These are phyloP conservation scores for Selenicereus undatus DNA, from an alignment of 148 eudicot genomes.

Conservation along the genomic window DNA sequence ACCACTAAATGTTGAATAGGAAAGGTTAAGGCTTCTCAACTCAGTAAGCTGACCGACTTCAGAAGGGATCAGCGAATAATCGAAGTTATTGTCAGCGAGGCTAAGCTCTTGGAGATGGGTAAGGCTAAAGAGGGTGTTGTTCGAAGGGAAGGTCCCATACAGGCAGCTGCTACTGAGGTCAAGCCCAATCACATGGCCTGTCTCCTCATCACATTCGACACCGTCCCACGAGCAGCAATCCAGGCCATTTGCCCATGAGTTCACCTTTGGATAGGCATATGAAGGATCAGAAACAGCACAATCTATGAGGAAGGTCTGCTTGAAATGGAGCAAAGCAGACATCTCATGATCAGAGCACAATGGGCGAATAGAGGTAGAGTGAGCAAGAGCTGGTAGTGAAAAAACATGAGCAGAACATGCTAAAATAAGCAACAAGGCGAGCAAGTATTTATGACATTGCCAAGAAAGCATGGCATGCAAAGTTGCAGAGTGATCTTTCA, in stretches of 20 bases:
- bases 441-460: not conserved
- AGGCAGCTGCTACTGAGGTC: constrained; percentile 33
- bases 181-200: constrained; percentile 32
- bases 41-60: not conserved
- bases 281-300: not conserved
- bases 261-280: constrained; percentile 6
- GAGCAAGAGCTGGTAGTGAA: not conserved
- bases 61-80: constrained; percentile 6
- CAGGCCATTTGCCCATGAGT: constrained; percentile 2
- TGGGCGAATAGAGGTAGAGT: not conserved
- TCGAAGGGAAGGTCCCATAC: constrained; percentile 14
- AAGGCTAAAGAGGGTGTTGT: constrained; percentile 23
- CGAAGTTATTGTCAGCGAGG: constrained; percentile 33
- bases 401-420: not conserved
- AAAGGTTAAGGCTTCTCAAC: not conserved
- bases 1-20: not conserved
- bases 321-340: not conserved
- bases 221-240: constrained; percentile 42
- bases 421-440: not conserved
- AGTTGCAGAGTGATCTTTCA: not conserved
- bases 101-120: constrained; percentile 28
- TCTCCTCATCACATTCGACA: constrained; percentile 26
- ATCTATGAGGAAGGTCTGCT: not conserved
- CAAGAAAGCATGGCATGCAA: not conserved
- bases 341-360: not conserved